Percentiles rank a stretch among this genome's conserved stretches.
Conservation (phyloP, 352 stramenopile species). For the Saprolegnia diclina region DNA sequence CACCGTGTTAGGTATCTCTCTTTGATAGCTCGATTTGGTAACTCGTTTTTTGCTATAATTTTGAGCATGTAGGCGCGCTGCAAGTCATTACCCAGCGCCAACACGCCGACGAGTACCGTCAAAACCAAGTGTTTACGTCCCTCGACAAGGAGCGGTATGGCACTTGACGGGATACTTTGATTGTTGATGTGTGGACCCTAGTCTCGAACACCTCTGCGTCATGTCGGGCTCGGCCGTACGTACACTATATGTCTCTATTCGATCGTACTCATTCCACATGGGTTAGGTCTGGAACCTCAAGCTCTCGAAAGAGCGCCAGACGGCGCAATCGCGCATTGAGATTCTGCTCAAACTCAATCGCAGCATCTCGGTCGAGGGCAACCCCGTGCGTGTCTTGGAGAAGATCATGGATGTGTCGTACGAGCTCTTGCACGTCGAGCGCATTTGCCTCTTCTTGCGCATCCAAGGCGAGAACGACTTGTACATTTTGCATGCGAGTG, state of each 20-base stretch:
- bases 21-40: not conserved
- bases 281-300: constrained; percentile 57
- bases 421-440: constrained; percentile 57
- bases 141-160: constrained; percentile 38
- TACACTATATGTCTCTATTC: too few species aligned
- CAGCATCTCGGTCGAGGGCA: constrained; percentile 64
- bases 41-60: not conserved
- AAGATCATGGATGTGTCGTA: constrained; percentile 67
- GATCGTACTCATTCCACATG: not conserved
- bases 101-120: constrained; percentile 5
- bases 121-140: constrained; percentile 32
- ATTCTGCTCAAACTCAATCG: constrained; percentile 59
- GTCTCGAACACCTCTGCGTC: constrained; percentile 33
- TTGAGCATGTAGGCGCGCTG: constrained; percentile 35
- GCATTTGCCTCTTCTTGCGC: constrained; percentile 64
- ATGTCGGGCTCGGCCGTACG: constrained; percentile 43
- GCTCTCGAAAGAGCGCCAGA: constrained; percentile 54
- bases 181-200: not conserved
- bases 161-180: not conserved
- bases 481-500: constrained; percentile 51
- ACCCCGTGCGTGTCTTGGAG: constrained; percentile 50
- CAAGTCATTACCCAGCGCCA: constrained; percentile 44
- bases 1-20: constrained; percentile 35
- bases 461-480: constrained; percentile 62
- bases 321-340: constrained; percentile 61